Base-by-base conservation (phyloP, 345 rosid genomes). In the Combretum micranthum region DNA sequence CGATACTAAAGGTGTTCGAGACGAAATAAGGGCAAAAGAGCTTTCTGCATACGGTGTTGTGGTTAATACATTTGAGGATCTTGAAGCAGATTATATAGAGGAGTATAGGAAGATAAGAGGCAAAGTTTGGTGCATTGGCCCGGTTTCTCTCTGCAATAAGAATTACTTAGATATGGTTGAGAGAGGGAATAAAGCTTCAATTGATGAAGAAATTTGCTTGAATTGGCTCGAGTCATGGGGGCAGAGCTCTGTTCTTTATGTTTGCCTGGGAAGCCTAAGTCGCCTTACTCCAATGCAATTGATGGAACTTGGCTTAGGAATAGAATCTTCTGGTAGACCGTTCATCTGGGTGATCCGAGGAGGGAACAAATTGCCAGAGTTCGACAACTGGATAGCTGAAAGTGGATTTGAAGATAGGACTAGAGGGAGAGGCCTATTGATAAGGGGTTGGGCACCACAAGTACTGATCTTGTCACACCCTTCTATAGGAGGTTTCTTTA, bases 111-210 rank as follows among this genome's bases (percentile, higher is more conserved):
- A 65, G 64, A 61, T 15, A 2, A 68, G 44, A n/a, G 60, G 54
- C 11, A 61, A 55, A 47, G 72, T 55, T 42, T 81, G 86, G 86
- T 63, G 73, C 44, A 53, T 81, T 18, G 83, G 86, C 21, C 82
- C 85, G 0, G 74, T 72, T 19, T 80, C 80, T 9, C 47, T 72
- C 12, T 52, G 75, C 59, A 68, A 77, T 42, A 70, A 64, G 46
- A 23, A 17, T 0, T 57, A 59, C 13, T 42, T 15, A 25, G 85
- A 77, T 20, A 72, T 63, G 67, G 60, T 61, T 16, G 68, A 77
- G 22, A 74, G 80, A 44, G 87, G 82, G 14, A 63, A 77, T 26
- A 60, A 58, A 4, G 57, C 69, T 0, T 59, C 47, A 13, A 60
- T 62, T 44, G 53, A 47, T 47, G 44, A 57, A 42, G 44, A 59